Conservation (phyloP, 2,329 filamentous ascomycete genomes). For the Penicillium sp. region DNA sequence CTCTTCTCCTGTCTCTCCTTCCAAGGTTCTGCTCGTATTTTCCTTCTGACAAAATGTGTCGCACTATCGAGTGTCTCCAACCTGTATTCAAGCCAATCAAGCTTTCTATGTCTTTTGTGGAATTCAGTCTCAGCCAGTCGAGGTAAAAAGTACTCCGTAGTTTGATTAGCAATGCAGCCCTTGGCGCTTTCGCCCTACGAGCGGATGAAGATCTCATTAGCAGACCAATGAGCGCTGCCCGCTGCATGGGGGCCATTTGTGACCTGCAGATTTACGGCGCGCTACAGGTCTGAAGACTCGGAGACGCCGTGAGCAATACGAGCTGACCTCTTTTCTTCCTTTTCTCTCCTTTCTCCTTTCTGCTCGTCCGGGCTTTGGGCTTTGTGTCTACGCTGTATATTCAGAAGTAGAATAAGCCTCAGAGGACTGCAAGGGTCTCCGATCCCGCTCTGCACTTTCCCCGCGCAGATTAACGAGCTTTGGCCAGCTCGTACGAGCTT, state of each 20-base stretch:
- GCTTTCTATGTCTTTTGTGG: constrained; percentile 1
- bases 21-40: constrained; percentile 2
- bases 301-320: background rate
- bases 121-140: background rate
- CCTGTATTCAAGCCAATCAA: constrained; percentile 6
- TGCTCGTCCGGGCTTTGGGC: background rate
- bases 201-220: constrained; percentile 6
- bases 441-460: background rate
- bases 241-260: background rate
- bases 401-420: background rate
- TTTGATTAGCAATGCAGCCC: background rate
- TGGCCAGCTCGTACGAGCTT: background rate
- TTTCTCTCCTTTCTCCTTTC: constrained; percentile 2
- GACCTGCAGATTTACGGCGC: background rate
- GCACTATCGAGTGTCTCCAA: constrained; percentile 5
- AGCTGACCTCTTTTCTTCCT: background rate
- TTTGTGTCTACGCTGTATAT: background rate
- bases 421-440: background rate
- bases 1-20: constrained; percentile 3
- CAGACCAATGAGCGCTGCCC: constrained; percentile 6
- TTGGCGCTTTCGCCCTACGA: constrained; percentile 2
- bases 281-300: background rate
- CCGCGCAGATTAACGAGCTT: constrained; percentile 3
- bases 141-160: background rate
- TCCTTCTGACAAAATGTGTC: constrained; percentile 12